These are phyloP conservation scores for Rhododendron molle DNA, from an alignment of 148 eudicot genomes.

Conservation along the genomic window DNA sequence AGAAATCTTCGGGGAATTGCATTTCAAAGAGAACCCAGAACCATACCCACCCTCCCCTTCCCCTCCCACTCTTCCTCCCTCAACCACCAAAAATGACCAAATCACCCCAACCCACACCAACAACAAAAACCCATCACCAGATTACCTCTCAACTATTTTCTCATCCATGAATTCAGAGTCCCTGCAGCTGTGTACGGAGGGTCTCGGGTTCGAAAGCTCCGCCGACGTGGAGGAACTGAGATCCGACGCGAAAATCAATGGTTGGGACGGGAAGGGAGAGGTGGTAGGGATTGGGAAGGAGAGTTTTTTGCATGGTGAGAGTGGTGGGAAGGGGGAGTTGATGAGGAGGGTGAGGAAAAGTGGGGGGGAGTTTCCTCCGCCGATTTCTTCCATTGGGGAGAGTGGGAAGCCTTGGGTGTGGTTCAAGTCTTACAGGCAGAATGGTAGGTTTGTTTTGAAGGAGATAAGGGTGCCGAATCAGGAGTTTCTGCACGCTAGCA, in stretches of 20 bases:
- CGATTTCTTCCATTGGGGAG: slow-evolving; percentile 69
- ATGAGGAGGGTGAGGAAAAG: slow-evolving; percentile 36
- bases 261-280: slow-evolving; percentile 7
- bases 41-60: slow-evolving; percentile 15
- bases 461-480: slow-evolving; percentile 57
- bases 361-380: slow-evolving; percentile 60
- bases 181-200: slow-evolving; percentile 78
- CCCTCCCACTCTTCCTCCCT: background rate
- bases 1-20: slow-evolving; percentile 63
- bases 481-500: slow-evolving; percentile 55
- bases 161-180: slow-evolving; percentile 59
- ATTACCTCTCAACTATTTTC: slow-evolving; percentile 25
- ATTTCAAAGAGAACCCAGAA: slow-evolving; percentile 35
- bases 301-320: background rate
- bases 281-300: slow-evolving; percentile 7
- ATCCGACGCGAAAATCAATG: background rate
- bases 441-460: slow-evolving; percentile 72
- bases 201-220: slow-evolving; percentile 82
- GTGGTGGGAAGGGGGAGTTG: slow-evolving; percentile 11
- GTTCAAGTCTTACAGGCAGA: slow-evolving; percentile 53
- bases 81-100: background rate
- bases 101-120: background rate
- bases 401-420: slow-evolving; percentile 67
- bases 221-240: slow-evolving; percentile 55
- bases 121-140: background rate